Evolutionary conservation across 2,329 filamentous ascomycete species (phyloP).

Genomic region (Diaporthe humulicola): DNA sequence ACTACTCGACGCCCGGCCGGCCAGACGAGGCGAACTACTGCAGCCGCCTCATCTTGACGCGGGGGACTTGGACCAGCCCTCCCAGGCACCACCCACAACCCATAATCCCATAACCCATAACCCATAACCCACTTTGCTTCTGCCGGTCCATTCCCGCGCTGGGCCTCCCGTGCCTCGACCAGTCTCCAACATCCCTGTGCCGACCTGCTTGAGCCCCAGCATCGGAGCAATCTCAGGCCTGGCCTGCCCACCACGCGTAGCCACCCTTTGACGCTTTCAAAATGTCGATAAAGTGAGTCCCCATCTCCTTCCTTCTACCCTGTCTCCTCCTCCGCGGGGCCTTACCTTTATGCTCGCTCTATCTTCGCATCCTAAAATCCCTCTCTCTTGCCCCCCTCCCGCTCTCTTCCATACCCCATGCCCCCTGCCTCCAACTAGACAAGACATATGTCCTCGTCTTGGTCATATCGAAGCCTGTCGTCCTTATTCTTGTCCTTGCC

Average conservation of each 20-base stretch:
- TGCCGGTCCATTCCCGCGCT: constrained; percentile 27
- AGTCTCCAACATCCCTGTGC: constrained; percentile 25
- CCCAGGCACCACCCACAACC: constrained; percentile 11
- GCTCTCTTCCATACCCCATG: not conserved
- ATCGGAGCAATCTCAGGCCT: constrained; percentile 24
- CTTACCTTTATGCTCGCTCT: constrained; percentile 28
- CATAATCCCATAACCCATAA: not conserved
- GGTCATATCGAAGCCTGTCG: constrained; percentile 6
- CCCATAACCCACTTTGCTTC: constrained; percentile 29
- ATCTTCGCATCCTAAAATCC: constrained; percentile 25
- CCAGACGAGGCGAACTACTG: constrained; percentile 31
- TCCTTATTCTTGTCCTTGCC: not conserved
- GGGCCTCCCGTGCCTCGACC: constrained; percentile 19
- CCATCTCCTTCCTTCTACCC: constrained; percentile 36
- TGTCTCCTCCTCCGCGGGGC: constrained; percentile 28
- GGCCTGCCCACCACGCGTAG: constrained; percentile 36
- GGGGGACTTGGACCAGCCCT: constrained; percentile 20
- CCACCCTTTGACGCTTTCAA: constrained; percentile 51
- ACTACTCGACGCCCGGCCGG: constrained; percentile 10
- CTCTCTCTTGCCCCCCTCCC: constrained; percentile 21
- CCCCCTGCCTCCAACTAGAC: not conserved
- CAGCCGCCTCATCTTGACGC: constrained; percentile 31
- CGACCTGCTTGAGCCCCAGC: constrained; percentile 26
- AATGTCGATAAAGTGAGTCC: constrained; percentile 70
- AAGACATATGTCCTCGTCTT: not conserved